phyloP scores from a whole-genome alignment of 495 filamentous ascomycete species.

The Bryoglossum gracile region DNA sequence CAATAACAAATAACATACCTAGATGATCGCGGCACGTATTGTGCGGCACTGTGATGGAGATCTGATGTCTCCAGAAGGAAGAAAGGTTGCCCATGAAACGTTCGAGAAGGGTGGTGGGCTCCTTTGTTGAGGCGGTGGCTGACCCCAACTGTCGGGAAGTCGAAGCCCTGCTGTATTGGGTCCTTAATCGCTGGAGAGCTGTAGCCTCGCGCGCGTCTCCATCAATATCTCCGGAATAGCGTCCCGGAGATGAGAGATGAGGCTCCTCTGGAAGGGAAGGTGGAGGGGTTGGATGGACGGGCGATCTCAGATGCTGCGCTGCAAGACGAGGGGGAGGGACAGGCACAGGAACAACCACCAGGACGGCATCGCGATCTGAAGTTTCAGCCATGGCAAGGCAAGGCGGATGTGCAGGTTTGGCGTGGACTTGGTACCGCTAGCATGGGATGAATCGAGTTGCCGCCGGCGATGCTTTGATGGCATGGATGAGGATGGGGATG shows the following conservation, averaged over 20 bases:
- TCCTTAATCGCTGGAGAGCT: slow-evolving; percentile 13
- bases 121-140: neutral
- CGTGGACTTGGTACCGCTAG: no score
- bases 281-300: no score
- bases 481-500: no score
- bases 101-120: slow-evolving; percentile 13
- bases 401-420: neutral
- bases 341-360: no score
- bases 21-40: slow-evolving; percentile 44
- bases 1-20: slow-evolving; percentile 32
- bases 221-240: slow-evolving; percentile 2
- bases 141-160: slow-evolving; percentile 2
- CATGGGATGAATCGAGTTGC: no score
- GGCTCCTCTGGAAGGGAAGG: slow-evolving; percentile 9
- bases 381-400: slow-evolving; percentile 2
- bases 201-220: slow-evolving; percentile 20
- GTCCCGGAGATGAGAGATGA: slow-evolving; percentile 6
- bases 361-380: neutral
- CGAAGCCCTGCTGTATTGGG: slow-evolving; percentile 19
- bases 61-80: slow-evolving; percentile 38
- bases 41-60: slow-evolving; percentile 37
- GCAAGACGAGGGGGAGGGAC: neutral
- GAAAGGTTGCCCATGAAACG: slow-evolving; percentile 18
- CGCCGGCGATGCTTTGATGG: no score
- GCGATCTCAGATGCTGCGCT: no score